A percentile compares a stretch with the other conserved stretches of the same genome.
These are phyloP conservation scores for Cichorium intybus DNA, from an alignment of 140 eudicot genomes.

Conservation along the genomic window DNA sequence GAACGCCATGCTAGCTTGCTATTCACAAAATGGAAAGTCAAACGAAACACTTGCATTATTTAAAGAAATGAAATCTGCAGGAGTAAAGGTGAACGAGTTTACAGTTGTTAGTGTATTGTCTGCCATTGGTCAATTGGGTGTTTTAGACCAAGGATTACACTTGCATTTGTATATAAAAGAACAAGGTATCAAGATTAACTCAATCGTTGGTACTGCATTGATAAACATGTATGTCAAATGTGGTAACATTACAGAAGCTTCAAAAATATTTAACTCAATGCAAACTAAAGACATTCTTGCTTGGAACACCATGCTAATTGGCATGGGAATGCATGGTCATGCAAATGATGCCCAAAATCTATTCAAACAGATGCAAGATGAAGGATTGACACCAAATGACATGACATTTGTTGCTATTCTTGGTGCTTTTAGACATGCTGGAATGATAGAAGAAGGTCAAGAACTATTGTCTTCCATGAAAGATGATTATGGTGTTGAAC, in stretches of 20 bases:
- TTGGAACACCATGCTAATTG: constrained; percentile 52
- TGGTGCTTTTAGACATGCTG: constrained; percentile 49
- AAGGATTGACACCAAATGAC: constrained; percentile 43
- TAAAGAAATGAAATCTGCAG: constrained; percentile 38
- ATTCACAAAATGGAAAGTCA: constrained; percentile 35
- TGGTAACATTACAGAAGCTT: constrained; percentile 41
- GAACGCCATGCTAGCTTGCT: constrained; percentile 56
- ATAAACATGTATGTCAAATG: constrained; percentile 55
- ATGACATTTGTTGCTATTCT: constrained; percentile 49
- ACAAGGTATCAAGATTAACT: constrained; percentile 28
- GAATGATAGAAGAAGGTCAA: constrained; percentile 46
- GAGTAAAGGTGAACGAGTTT: constrained; percentile 35
- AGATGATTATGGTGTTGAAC: constrained; percentile 36
- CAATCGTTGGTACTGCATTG: constrained; percentile 43
- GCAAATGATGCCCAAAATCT: constrained; percentile 34
- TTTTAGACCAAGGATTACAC: constrained; percentile 41
- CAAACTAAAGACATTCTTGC: constrained; percentile 44
- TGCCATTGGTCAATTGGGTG: constrained; percentile 55
- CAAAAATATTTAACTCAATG: constrained; percentile 27
- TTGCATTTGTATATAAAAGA: constrained; percentile 38
- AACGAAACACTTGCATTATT: constrained; percentile 44
- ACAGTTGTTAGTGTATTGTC: constrained; percentile 46
- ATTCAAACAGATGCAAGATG: constrained; percentile 38
- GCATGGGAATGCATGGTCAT: constrained; percentile 50
- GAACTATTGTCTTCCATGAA: constrained; percentile 38